phyloP scores from a whole-genome alignment of 2,329 filamentous ascomycete species.

The Scedosporium boydii region DNA sequence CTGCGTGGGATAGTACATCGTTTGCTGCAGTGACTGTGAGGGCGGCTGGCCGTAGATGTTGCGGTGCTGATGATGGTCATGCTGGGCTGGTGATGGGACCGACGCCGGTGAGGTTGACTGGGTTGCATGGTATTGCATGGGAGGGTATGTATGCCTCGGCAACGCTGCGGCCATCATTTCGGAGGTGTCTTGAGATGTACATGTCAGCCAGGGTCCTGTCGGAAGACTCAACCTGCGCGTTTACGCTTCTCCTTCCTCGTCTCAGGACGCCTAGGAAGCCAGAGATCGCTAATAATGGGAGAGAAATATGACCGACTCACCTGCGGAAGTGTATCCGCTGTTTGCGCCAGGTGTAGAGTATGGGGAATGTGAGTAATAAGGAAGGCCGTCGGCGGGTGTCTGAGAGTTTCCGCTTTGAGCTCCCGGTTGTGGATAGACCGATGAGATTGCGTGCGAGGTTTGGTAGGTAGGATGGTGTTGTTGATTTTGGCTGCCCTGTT shows the following conservation, averaged over 20 bases:
- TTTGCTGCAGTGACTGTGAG: slow-evolving; percentile 67
- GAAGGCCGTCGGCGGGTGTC: slow-evolving; percentile 53
- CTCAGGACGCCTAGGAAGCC: slow-evolving; percentile 5
- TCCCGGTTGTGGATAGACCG: slow-evolving; percentile 54
- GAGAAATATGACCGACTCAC: slow-evolving; percentile 42
- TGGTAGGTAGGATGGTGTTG: slow-evolving; percentile 57
- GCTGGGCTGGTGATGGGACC: slow-evolving; percentile 77
- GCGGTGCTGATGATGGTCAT: slow-evolving; percentile 89
- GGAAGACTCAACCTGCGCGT: background rate
- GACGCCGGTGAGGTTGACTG: slow-evolving; percentile 93
- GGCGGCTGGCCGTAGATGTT: slow-evolving; percentile 74
- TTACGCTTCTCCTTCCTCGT: background rate
- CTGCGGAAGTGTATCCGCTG: slow-evolving; percentile 78
- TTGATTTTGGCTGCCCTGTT: slow-evolving; percentile 38
- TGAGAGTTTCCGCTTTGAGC: slow-evolving; percentile 53
- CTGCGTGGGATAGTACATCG: slow-evolving; percentile 65
- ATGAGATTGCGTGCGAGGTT: slow-evolving; percentile 52
- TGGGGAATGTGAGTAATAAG: slow-evolving; percentile 70
- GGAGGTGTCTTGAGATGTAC: slow-evolving; percentile 38
- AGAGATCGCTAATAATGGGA: slow-evolving; percentile 7
- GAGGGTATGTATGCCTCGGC: slow-evolving; percentile 76
- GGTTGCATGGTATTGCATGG: slow-evolving; percentile 84
- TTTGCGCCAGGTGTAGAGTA: slow-evolving; percentile 77
- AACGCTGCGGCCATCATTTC: slow-evolving; percentile 59
- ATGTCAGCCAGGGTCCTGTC: background rate